These are phyloP conservation scores for Cercis canadensis DNA, from an alignment of 306 rosid species.

Conservation along the genomic window DNA sequence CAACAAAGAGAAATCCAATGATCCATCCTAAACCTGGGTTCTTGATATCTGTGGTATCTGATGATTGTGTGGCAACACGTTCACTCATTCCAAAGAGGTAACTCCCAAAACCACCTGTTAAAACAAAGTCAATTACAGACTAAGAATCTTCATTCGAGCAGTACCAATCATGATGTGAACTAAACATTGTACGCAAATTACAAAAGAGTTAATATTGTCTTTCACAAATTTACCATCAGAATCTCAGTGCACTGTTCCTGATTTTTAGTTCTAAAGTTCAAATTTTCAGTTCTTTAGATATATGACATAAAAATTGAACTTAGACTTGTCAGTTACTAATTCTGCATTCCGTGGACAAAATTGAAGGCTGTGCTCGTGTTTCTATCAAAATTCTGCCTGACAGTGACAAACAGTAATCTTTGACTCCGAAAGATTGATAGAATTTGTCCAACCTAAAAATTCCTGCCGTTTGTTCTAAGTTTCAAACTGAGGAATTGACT, in stretches of 20 bases:
- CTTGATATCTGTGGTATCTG: slow-evolving; percentile 43
- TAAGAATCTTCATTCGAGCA: slow-evolving; percentile 9
- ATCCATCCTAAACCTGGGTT: slow-evolving; percentile 58
- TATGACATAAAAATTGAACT: slow-evolving; percentile 23
- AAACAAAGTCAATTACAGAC: slow-evolving; percentile 28
- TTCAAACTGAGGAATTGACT: slow-evolving; percentile 16
- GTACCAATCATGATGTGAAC: too few species aligned
- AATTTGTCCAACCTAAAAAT: slow-evolving; percentile 9
- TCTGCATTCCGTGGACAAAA: slow-evolving; percentile 9
- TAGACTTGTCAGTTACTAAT: background rate
- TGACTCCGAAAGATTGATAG: slow-evolving; percentile 1
- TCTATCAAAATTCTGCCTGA: too few species aligned
- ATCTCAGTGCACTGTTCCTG: background rate
- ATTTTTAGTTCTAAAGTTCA: slow-evolving; percentile 1
- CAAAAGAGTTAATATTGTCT: background rate
- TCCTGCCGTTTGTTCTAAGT: background rate
- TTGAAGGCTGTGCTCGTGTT: too few species aligned
- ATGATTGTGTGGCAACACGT: slow-evolving; percentile 40
- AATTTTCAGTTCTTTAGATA: slow-evolving; percentile 8
- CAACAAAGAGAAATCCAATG: slow-evolving; percentile 57
- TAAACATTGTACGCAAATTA: slow-evolving; percentile 11
- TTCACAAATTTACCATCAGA: slow-evolving; percentile 36
- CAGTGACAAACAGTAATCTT: too few species aligned
- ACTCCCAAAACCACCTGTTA: slow-evolving; percentile 60
- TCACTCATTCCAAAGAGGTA: slow-evolving; percentile 62